Evolutionary conservation across 2,329 filamentous ascomycete genomes (phyloP).

Genomic region (Epichloe baconii): DNA sequence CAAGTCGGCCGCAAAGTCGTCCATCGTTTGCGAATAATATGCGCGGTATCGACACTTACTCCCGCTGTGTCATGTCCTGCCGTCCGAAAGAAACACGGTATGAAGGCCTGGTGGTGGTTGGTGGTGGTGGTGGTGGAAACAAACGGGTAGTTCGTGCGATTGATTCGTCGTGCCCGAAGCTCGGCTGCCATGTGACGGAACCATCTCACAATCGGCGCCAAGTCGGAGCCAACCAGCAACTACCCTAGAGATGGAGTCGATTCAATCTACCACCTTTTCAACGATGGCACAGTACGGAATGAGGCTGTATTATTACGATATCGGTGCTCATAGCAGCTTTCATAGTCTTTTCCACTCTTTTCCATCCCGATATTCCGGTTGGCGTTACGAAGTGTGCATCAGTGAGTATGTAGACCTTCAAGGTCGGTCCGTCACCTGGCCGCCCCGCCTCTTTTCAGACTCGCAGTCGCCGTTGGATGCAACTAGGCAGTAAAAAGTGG

Average conservation of each 20-base stretch:
- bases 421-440: too few relatives aligned
- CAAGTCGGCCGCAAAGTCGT: conserved; percentile 26
- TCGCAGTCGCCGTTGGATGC: background rate
- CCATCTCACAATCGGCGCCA: background rate
- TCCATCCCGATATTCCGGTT: too few relatives aligned
- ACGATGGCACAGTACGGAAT: too few relatives aligned
- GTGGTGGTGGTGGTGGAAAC: background rate
- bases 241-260: background rate
- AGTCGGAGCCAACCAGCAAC: background rate
- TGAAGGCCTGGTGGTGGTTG: background rate
- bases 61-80: background rate
- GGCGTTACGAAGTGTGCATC: too few relatives aligned
- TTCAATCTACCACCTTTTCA: background rate
- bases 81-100: background rate
- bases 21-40: conserved; percentile 16
- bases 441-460: too few relatives aligned
- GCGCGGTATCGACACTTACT: background rate
- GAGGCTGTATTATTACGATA: too few relatives aligned
- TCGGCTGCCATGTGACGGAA: conserved; percentile 2
- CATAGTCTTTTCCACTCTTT: too few relatives aligned
- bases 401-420: too few relatives aligned
- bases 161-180: background rate
- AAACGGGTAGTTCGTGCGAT: background rate
- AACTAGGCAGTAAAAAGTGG: too few relatives aligned
- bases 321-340: too few relatives aligned